Evolutionary conservation across 805 yeast species (phyloP), one percentile per base, ranked within the genome.

Genomic region (Ogataea methylovora): DNA sequence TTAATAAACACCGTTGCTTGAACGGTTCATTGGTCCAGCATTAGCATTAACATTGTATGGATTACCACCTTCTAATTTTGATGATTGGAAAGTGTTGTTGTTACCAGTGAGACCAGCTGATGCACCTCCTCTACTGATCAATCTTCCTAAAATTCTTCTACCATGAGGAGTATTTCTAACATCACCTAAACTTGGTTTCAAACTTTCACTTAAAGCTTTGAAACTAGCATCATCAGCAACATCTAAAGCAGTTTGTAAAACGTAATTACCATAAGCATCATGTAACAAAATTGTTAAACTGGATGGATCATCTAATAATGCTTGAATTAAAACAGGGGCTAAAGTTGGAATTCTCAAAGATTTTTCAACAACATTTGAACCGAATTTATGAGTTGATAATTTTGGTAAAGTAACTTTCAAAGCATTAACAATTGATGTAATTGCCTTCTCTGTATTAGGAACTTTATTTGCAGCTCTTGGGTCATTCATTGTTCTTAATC

Each of bases 111-210:
- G n/a, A 9, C 12, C 13, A 24, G 25, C 27, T 13, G 32, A n/a
- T 11, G 52, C 44, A 29, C 61, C 59, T 27, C 61, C 60, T 32
- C 60, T 45, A 35, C 55, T 47, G 37, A 54, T 52, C 30, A 59
- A 43, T 34, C 85, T 86, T 20, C 84, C 76, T 63, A 84, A 72
- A 40, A 90, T 87, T 51, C 97, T 75, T 54, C 95, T 73, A n/a
- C 97, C 97, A 56, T 90, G 95, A 3, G 97, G 97, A 13, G 97
- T 88, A 48, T 81, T 83, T 54, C 83, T 74, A 39, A 90, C 82
- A 30, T 79, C 80, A 16, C 82, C 77, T 47, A 90, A 66, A 38
- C 83, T 71, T 10, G 96, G 95, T 43, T 74, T 76, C 45, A 87
- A 69, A 17, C 73, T 59, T 25, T 60, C 68, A 15, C 82, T 71